These are phyloP conservation scores for Wickerhamomyces queroliae DNA, from an alignment of 805 yeast species.

Conservation along the genomic window DNA sequence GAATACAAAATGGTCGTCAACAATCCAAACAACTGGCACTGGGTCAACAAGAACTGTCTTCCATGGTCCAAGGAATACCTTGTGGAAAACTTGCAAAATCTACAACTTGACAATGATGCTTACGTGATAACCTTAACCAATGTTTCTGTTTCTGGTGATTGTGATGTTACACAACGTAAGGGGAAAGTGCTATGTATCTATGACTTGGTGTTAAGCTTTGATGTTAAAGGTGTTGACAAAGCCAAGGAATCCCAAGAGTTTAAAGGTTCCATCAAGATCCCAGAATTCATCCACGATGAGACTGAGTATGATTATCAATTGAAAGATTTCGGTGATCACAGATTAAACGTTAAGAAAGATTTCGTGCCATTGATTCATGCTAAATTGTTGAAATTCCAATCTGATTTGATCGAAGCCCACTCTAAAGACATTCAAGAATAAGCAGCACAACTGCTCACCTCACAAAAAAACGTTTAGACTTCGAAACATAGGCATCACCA, in stretches of 20 bases:
- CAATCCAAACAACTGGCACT: conserved; percentile 74
- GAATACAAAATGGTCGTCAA: conserved; percentile 52
- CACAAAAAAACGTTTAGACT: neutral
- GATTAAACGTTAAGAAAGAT: conserved; percentile 32
- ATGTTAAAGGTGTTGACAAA: conserved; percentile 32
- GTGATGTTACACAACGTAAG: conserved; percentile 80
- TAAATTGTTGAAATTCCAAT: conserved; percentile 54
- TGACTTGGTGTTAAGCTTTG: conserved; percentile 53
- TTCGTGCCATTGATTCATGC: conserved; percentile 47
- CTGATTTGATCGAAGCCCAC: conserved; percentile 55
- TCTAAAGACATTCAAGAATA: conserved; percentile 55
- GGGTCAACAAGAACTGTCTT: conserved; percentile 65
- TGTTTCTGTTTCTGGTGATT: conserved; percentile 57
- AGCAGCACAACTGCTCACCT: neutral
- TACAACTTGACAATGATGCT: conserved; percentile 16
- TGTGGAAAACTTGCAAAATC: conserved; percentile 27
- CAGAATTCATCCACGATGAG: conserved; percentile 77
- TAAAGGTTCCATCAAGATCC: conserved; percentile 42
- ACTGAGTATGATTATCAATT: conserved; percentile 58
- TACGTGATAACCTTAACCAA: conserved; percentile 29
- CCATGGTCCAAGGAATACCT: conserved; percentile 57
- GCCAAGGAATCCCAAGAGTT: conserved; percentile 28
- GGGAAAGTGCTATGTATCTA: conserved; percentile 74
- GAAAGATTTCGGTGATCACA: conserved; percentile 33
- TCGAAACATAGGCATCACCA: too few species aligned